Evolutionary conservation across 2,329 filamentous ascomycete species (phyloP), one percentile per base, ranked within the genome.

Genomic region (Diaporthe citriasiana): DNA sequence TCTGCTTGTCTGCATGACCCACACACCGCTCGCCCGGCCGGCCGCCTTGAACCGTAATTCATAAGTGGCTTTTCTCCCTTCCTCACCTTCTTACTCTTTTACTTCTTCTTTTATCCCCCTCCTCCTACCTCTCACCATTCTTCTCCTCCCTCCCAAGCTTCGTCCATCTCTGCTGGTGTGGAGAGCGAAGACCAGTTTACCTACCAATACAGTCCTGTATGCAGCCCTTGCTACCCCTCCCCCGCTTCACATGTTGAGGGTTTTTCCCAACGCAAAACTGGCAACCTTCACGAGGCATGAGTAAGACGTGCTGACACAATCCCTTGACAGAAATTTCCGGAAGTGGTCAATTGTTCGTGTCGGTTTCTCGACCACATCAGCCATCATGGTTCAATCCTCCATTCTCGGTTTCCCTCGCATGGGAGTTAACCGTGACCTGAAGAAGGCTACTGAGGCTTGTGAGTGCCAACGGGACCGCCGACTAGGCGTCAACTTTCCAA

Each of bases 331-430:
- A 55, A 47, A 53, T 17, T 10, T 42, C 9, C 66, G 47, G 51
- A 76, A 73, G 55, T 73, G 53, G 55, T 69, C 75, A 74, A 56
- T 75, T 73, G 73, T 70, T 60, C 70, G 70, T 60, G 72, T 75
- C 73, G 47, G 45, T 35, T 75, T 45, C 13, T 74, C 56, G 45
- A 63, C 68, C 55, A 55, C 73, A 57, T 73, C 82, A 82, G 80
- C 77, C 84, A 89, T 84, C 76, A 91, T 91, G 89, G 89, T 91
- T 84, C 88, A 91, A 83, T 91, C 89, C 78, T 88, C 97, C 80
- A 90, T 99, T 86, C 93, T 99, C 86, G 97, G 97, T 88, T 99
- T 99, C 92, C 97, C 97, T 86, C 96, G 97, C 84, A 98, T 98
- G 94, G 97, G 97, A 88, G 94, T 91, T 82, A 94, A 97, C 88